Base-by-base conservation (phyloP, 306 rosid species). In the Inga leiocalycina region DNA sequence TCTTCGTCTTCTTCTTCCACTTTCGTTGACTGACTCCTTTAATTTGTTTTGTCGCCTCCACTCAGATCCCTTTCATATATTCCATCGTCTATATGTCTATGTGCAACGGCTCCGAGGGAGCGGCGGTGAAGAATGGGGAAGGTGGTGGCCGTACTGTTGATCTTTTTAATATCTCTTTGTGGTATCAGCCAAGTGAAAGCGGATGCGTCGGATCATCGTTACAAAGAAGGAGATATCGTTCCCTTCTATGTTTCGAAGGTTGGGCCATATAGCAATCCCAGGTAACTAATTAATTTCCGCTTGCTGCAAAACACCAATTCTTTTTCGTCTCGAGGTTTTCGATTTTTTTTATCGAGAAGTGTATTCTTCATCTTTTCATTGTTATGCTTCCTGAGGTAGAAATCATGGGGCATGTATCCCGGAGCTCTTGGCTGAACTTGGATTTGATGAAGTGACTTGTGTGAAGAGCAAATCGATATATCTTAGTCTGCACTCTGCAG, bases 181-280 rank as follows among this genome's bases (percentile, higher is more conserved):
- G 79, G 54, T 39, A 61, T 75, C 62, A 35, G 80, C 61, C 74
- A 22, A 44, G 75, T 82, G 54, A 67, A 68, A 37, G 43, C 85
- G 35, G 76, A 67, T 17, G 80, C 69, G 16, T 82, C 71, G 19
- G 70, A 82, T 82, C 85, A 82, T 68, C 70, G 80, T 4, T 75
- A 65, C 80, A 49, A 51, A 27, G 80, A 66, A 37, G 80, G 85
- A 27, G 85, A 82, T 52, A 15, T 44, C 34, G 80, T 82, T 12
- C 85, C 85, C 24, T 70, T 82, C 17, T 82, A 82, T 56, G 76
- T 74, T 44, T 64, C 76, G 10, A 82, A 75, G 70, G 85, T 82
- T 54, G 85, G 85, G 32, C 76, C 85, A 16, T 82, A 49, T 37
- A 44, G 30, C 64, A 66, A 82, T 45, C 80, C 85, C 80, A 75